Evolutionary conservation across 371 early-diverging fungal species (phyloP).

Genomic region (Lichtheimia ramosa): DNA sequence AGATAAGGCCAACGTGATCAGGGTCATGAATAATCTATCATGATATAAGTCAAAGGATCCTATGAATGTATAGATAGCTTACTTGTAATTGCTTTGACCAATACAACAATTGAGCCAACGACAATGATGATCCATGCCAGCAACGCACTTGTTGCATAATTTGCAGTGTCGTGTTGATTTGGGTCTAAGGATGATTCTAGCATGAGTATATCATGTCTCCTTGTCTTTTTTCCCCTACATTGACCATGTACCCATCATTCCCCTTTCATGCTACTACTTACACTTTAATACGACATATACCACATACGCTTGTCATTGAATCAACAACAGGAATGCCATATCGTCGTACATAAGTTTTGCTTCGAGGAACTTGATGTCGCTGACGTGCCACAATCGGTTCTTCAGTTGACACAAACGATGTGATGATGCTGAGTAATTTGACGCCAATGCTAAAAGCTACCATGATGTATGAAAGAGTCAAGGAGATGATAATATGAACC

Average conservation of each 20-base stretch:
- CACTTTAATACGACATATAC: slow-evolving; percentile 72
- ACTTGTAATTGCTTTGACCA: slow-evolving; percentile 70
- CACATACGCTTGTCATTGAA: slow-evolving; percentile 55
- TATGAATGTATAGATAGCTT: slow-evolving; percentile 3
- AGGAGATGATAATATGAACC: slow-evolving; percentile 14
- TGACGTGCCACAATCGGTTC: slow-evolving; percentile 49
- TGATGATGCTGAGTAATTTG: slow-evolving; percentile 42
- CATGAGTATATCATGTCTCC: not conserved
- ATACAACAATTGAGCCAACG: slow-evolving; percentile 79
- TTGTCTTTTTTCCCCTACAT: not conserved
- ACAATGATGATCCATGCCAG: slow-evolving; percentile 84
- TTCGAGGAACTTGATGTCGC: slow-evolving; percentile 45
- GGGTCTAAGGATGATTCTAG: slow-evolving; percentile 13
- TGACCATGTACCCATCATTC: not conserved
- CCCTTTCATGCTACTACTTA: slow-evolving; percentile 10
- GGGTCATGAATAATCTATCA: slow-evolving; percentile 24
- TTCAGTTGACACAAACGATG: slow-evolving; percentile 51
- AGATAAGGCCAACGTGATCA: slow-evolving; percentile 26
- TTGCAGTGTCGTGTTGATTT: slow-evolving; percentile 67
- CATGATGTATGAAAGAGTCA: slow-evolving; percentile 23
- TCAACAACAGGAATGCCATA: slow-evolving; percentile 76
- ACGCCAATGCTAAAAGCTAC: slow-evolving; percentile 23
- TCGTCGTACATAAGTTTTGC: slow-evolving; percentile 62
- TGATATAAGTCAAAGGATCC: slow-evolving; percentile 11
- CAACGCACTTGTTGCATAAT: slow-evolving; percentile 85